phyloP scores from a whole-genome alignment of 306 rosid genomes.

The Trichosanthes cucumerina region DNA sequence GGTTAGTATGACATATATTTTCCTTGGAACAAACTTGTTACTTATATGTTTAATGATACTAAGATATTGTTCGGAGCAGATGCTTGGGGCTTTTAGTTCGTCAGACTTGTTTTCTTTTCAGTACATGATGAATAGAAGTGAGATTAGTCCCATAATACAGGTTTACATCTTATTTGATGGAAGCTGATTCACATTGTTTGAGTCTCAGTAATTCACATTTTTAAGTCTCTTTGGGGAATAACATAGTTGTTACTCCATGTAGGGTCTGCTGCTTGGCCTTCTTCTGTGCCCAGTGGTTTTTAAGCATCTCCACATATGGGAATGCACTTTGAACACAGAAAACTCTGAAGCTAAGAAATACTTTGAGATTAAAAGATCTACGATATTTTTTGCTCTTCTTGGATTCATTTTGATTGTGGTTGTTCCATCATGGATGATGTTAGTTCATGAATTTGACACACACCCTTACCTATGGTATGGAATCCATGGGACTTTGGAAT shows the following conservation, averaged over 20 bases:
- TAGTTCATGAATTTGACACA: conserved; percentile 56
- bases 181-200: conserved; percentile 16
- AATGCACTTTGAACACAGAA: conserved; percentile 31
- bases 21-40: conserved; percentile 8
- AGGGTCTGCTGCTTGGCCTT: conserved; percentile 92
- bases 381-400: conserved; percentile 47
- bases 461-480: conserved; percentile 77
- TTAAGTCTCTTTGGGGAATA: conserved; percentile 16
- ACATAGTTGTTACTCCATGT: conserved; percentile 23
- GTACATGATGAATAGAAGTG: conserved; percentile 56
- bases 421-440: conserved; percentile 75
- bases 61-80: conserved; percentile 32
- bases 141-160: conserved; percentile 73
- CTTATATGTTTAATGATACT: conserved; percentile 17
- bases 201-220: conserved; percentile 8
- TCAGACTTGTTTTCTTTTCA: conserved; percentile 31
- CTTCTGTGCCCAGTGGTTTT: conserved; percentile 62
- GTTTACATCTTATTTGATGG: conserved; percentile 30
- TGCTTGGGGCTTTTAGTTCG: conserved; percentile 35
- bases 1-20: conserved; percentile 31
- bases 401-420: conserved; percentile 54
- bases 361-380: conserved; percentile 46
- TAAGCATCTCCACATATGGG: conserved; percentile 51
- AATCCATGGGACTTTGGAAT: conserved; percentile 10
- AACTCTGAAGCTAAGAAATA: conserved; percentile 37